phyloP scores from a whole-genome alignment of 1,284 basidiomycete genomes.

The Phaffia rhodozyma region DNA sequence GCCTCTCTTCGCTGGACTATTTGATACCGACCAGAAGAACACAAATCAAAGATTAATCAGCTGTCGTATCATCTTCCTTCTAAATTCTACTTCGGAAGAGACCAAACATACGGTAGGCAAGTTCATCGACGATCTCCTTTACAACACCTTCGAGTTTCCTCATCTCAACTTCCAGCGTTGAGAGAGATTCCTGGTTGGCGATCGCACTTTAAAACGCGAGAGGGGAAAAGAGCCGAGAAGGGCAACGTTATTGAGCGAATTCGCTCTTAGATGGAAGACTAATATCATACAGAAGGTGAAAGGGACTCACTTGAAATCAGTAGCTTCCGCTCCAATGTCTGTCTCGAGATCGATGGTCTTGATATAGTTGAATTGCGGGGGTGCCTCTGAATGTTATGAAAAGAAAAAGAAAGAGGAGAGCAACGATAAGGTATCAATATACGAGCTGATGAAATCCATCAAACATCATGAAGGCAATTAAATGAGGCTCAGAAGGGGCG shows the following conservation, averaged over 20 bases:
- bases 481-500: no score
- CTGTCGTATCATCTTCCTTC: no score
- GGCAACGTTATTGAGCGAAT: background rate
- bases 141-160: slow-evolving; percentile 88
- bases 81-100: no score
- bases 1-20: slow-evolving; percentile 69
- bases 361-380: slow-evolving; percentile 41
- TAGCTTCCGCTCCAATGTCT: slow-evolving; percentile 94
- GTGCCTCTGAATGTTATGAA: slow-evolving; percentile 34
- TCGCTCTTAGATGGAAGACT: background rate
- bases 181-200: slow-evolving; percentile 94
- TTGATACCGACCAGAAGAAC: no score
- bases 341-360: slow-evolving; percentile 83
- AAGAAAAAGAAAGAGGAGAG: background rate
- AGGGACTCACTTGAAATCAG: slow-evolving; percentile 82
- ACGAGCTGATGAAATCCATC: no score
- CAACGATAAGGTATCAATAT: no score
- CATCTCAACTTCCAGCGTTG: slow-evolving; percentile 94
- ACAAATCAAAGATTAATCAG: no score
- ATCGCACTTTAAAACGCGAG: slow-evolving; percentile 55
- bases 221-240: background rate
- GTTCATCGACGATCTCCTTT: slow-evolving; percentile 87
- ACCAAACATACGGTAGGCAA: slow-evolving; percentile 50
- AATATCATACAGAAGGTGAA: no score
- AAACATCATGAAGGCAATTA: no score